Evolutionary conservation across 2,329 filamentous ascomycete genomes (phyloP), one percentile per base, ranked within the genome.

Genomic region (Clathrospora elynae): DNA sequence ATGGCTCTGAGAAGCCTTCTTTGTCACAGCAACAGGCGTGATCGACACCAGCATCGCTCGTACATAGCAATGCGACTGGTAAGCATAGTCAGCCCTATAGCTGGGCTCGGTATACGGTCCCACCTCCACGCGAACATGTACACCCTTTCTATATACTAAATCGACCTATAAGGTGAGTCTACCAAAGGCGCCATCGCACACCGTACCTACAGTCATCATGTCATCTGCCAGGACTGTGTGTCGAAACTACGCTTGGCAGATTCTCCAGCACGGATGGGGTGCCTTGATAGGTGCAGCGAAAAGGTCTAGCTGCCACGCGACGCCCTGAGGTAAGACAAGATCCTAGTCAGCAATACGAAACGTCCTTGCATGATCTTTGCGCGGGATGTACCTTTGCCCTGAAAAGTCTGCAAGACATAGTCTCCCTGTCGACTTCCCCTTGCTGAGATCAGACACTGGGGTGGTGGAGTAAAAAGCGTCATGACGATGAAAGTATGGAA

Each of bases 21-120:
- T 17, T 28, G 23, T 29, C 10, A 29, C 23, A 29, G n/a, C n/a
- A n/a, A n/a, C n/a, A 45, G 17, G 20, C 20, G 20, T 45, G 42
- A 45, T 45, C 36, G 35, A 41, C 42, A 23, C 42, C 25, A 22
- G 36, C 25, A 41, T 41, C 17, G n/a, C 25, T 23, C 19, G 16
- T 34, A 35, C 16, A 13, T 12, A 6, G 6, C 25, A 30, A 23
- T 20, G 20, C 26, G 31, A 31, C 42, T 45, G 35, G 42, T 30
- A n/a, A 20, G 31, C 17, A 29, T 40, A 30, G 30, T 31, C 42
- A 45, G 42, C 42, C 25, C 42, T 45, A 35, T 19, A 19, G 10
- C n/a, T 41, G 25, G 30, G 19, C 36, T 25, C 8, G 25, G 35
- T 22, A 10, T 23, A 30, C 18, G 18, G 28, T 25, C 16, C 30